A percentile compares a stretch with the other conserved stretches of the same genome.
These are phyloP conservation scores for Candida broadrunensis DNA, from an alignment of 805 yeast genomes.

Conservation along the genomic window DNA sequence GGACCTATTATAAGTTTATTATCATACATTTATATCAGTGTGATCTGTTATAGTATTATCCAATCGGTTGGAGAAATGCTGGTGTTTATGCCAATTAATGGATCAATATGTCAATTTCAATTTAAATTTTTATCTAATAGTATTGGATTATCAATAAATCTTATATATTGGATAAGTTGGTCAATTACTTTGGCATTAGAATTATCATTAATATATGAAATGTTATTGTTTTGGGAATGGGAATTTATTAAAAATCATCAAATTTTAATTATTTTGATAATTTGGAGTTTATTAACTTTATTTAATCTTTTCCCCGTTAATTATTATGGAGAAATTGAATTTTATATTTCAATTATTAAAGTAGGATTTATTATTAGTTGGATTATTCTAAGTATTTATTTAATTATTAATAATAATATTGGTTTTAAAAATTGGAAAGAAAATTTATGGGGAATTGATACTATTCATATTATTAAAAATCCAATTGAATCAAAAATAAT, in stretches of 20 bases:
- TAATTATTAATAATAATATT: conserved; percentile 38
- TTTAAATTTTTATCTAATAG: conserved; percentile 13
- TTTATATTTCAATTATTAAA: conserved; percentile 15
- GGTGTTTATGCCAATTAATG: conserved; percentile 14
- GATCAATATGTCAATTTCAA: conserved; percentile 18
- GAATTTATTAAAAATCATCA: conserved; percentile 1
- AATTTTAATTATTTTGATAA: conserved; percentile 4
- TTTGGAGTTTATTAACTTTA: conserved; percentile 14
- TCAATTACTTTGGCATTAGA: conserved; percentile 21
- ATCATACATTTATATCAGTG: conserved; percentile 15
- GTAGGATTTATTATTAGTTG: conserved; percentile 15
- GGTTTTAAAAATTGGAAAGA: conserved; percentile 7
- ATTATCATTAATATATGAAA: conserved; percentile 13
- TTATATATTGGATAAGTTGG: conserved; percentile 24
- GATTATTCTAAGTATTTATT: conserved; percentile 17
- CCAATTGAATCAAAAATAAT: conserved; percentile 1
- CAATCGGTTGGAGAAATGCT: conserved; percentile 17
- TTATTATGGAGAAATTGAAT: conserved; percentile 18
- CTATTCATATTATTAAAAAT: background rate
- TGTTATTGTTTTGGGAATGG: conserved; percentile 13
- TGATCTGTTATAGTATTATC: conserved; percentile 17
- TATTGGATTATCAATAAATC: conserved; percentile 15
- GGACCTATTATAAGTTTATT: conserved; percentile 18
- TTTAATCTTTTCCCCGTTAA: conserved; percentile 19
- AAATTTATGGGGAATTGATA: background rate